Evolutionary conservation across 2,329 filamentous ascomycete genomes (phyloP).

Genomic region (Cladosporium sphaerospermum): DNA sequence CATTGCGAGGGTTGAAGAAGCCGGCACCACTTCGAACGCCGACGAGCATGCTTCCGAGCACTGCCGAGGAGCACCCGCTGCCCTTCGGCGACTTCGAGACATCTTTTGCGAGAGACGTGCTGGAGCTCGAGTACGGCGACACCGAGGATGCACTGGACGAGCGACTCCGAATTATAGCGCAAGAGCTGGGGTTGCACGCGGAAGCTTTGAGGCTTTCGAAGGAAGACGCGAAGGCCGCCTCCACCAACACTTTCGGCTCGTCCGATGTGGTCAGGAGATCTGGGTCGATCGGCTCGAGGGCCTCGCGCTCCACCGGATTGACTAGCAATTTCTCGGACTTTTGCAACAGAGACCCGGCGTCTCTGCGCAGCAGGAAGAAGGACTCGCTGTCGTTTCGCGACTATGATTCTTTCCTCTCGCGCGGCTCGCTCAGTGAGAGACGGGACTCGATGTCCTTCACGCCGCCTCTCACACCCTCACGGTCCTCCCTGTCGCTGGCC

Average conservation of each 20-base stretch:
- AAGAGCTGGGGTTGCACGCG: conserved; percentile 23
- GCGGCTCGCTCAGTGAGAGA: conserved; percentile 20
- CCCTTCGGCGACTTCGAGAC: conserved; percentile 4
- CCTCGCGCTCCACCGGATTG: conserved; percentile 30
- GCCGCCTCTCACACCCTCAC: conserved; percentile 24
- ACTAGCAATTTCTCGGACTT: conserved; percentile 28
- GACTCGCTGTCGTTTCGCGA: conserved; percentile 28
- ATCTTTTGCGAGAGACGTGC: conserved; percentile 25
- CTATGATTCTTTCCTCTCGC: conserved; percentile 29
- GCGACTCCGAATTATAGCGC: conserved; percentile 22
- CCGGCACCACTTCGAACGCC: not conserved
- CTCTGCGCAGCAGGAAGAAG: conserved; percentile 9
- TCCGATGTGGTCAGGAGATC: conserved; percentile 20
- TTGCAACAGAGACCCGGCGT: conserved; percentile 21
- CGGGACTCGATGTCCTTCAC: conserved; percentile 25
- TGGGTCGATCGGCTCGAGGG: conserved; percentile 27
- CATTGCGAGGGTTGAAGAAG: not conserved
- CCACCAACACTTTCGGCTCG: conserved; percentile 16
- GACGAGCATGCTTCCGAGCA: conserved; percentile 7
- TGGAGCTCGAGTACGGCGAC: conserved; percentile 23
- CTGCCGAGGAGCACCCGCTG: conserved; percentile 7
- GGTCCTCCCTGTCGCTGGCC: conserved; percentile 26
- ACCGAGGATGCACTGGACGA: conserved; percentile 27
- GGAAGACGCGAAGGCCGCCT: conserved; percentile 9
- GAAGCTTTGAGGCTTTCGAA: conserved; percentile 8